Base-by-base conservation (phyloP, 495 filamentous ascomycete species). In the Aspergillus ostianus region DNA sequence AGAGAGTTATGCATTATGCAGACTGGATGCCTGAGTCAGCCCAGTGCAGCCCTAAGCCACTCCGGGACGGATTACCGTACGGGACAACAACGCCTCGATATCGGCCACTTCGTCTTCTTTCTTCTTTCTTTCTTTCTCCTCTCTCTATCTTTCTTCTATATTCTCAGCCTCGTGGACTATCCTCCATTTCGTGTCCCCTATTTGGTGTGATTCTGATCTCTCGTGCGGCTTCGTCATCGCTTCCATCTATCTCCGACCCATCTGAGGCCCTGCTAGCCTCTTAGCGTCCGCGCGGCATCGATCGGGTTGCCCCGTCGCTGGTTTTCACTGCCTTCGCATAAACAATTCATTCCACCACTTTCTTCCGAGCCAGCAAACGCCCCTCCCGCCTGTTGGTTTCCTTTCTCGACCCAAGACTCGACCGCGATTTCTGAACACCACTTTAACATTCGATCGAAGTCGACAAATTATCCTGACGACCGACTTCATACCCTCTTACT, bases 281-380 rank as follows among this genome's bases (percentile, higher is more conserved):
- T 60, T 64, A 67, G 64, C 36, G 60, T 67, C 64, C 64, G 64
- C 64, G 64, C 58, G 63, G 63, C 63, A 55, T 44, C 41, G 53
- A 62, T 60, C 60, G 64, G 63, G 64, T 67, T 67, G 64, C 61
- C 65, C 65, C 62, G 65, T 68, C 56, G 62, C 59, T 47, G 55
- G 52, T 56, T 55, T 57, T 63, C 56, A 53, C 55, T 29, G 49
- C 55, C 52, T 47, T 57, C 58, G 47, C 56, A 62, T 65, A 68
- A 68, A 68, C 65, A 68, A 58, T 63, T 55, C 44, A 55, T 51
- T 57, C 57, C 58, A 53, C 29, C 53, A 23, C 29, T 41, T 8
- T 52, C 52, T 58, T 46, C 18, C 36, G 20, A 41, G 29, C 57
- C 18, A 26, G 49, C 15, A 44, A 19, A 44, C 32, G 47, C 36